Evolutionary conservation across 805 yeast genomes (phyloP).

Genomic region (Kluyveromyces wickerhamii): DNA sequence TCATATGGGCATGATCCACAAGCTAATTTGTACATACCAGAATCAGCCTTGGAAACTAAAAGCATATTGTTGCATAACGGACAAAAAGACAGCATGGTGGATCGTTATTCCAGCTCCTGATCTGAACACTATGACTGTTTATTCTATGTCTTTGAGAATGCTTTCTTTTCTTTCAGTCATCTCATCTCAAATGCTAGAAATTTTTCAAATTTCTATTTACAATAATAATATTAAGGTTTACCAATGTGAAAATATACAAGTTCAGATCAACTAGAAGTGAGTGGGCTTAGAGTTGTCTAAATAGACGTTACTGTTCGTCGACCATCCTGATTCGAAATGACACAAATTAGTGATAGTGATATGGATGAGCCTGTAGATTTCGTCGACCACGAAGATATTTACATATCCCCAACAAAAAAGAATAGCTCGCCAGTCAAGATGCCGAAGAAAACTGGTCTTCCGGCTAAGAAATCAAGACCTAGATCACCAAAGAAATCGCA

Average conservation of each 20-base stretch:
- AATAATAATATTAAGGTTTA: no score
- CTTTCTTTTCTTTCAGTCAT: background rate
- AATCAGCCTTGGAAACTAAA: slow-evolving; percentile 52
- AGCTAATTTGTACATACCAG: slow-evolving; percentile 58
- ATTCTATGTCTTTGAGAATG: no score
- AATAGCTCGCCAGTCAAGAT: background rate
- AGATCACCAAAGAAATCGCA: slow-evolving; percentile 4
- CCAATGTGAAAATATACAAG: no score
- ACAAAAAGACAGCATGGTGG: slow-evolving; percentile 83
- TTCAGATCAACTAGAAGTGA: no score
- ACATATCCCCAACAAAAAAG: slow-evolving; percentile 2
- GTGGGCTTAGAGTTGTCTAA: no score
- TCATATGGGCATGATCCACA: slow-evolving; percentile 96
- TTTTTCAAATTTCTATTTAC: no score
- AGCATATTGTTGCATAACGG: slow-evolving; percentile 93
- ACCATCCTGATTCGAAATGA: background rate
- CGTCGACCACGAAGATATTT: slow-evolving; percentile 4
- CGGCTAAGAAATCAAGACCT: background rate
- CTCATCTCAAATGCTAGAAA: background rate
- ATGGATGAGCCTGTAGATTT: background rate
- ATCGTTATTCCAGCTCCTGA: no score
- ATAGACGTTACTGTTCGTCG: no score
- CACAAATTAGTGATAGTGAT: background rate
- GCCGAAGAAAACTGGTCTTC: background rate
- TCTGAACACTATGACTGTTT: no score